Evolutionary conservation across 192 early-diverging fungal genomes (phyloP), one percentile per base, ranked within the genome.

Genomic region (Martensiomyces pterosporus): DNA sequence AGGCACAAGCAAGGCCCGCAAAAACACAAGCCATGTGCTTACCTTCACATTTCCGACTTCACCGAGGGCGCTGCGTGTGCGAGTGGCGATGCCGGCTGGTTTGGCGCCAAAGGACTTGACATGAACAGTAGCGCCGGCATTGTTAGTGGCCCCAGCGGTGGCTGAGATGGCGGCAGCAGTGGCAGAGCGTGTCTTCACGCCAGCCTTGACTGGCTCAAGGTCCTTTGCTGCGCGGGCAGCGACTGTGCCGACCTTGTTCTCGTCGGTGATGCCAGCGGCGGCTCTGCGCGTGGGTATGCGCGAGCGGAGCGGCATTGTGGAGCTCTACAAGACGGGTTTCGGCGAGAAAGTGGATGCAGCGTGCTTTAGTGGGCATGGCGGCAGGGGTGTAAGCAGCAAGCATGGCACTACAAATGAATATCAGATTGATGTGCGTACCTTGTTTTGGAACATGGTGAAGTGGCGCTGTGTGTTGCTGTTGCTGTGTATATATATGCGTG

Each of bases 381-480:
- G n/a, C n/a, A n/a, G n/a, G n/a, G n/a, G n/a, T n/a, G n/a, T n/a
- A n/a, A n/a, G n/a, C n/a, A n/a, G n/a, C n/a, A n/a, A n/a, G n/a
- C n/a, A n/a, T n/a, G n/a, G n/a, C n/a, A n/a, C n/a, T n/a, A n/a
- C n/a, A n/a, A n/a, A n/a, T n/a, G n/a, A n/a, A n/a, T n/a, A n/a
- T n/a, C n/a, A n/a, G n/a, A n/a, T n/a, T n/a, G n/a, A 29, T 16
- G 38, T 44, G 38, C 62, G 19, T 57, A 50, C 65, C 58, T 66
- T 74, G 55, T 67, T 74, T 38, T 74, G 70, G 39, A 72, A 72
- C 68, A 72, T 72, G 25, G 16, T 24, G 17, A 19, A 32, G 43
- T 33, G 9, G n/a, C 19, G 7, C 21, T 23, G 7, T 17, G 27
- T 27, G 16, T 12, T 27, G 44, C 12, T 29, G 9, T n/a, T 35